Conservation (phyloP, 31 red algal species). For the Odonthalia washingtoniensis region DNA sequence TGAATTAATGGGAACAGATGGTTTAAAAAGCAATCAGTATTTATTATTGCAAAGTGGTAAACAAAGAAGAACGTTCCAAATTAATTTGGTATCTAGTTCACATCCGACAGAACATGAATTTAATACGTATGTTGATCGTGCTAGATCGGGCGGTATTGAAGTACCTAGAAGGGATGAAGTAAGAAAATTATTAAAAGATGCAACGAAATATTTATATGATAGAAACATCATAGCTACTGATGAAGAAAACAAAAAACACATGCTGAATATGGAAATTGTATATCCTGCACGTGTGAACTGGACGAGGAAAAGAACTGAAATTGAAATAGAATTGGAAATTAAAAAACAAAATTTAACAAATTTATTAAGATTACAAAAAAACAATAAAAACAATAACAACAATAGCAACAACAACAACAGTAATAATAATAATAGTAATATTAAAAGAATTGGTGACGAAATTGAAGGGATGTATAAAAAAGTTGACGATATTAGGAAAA, state of each 20-base stretch:
- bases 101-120: conserved; percentile 60
- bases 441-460: conserved; percentile 41
- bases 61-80: conserved; percentile 46
- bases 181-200: conserved; percentile 48
- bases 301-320: conserved; percentile 73
- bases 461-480: conserved; percentile 41
- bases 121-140: conserved; percentile 54
- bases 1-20: conserved; percentile 14
- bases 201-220: background rate
- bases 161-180: conserved; percentile 66
- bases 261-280: conserved; percentile 66
- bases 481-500: conserved; percentile 43
- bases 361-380: too few species aligned
- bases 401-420: too few species aligned
- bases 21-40: conserved; percentile 44
- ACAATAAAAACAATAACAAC: too few species aligned
- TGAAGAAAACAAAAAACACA: conserved; percentile 69
- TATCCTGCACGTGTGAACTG: conserved; percentile 75
- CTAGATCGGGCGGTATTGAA: conserved; percentile 37
- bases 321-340: conserved; percentile 58
- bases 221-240: conserved; percentile 50
- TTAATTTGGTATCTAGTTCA: conserved; percentile 47
- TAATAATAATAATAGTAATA: conserved; percentile 4
- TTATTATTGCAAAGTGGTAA: conserved; percentile 59
- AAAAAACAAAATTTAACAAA: conserved; percentile 47